Conservation (phyloP, 805 yeast species). For the Cyberlindnera subsufficiens region DNA sequence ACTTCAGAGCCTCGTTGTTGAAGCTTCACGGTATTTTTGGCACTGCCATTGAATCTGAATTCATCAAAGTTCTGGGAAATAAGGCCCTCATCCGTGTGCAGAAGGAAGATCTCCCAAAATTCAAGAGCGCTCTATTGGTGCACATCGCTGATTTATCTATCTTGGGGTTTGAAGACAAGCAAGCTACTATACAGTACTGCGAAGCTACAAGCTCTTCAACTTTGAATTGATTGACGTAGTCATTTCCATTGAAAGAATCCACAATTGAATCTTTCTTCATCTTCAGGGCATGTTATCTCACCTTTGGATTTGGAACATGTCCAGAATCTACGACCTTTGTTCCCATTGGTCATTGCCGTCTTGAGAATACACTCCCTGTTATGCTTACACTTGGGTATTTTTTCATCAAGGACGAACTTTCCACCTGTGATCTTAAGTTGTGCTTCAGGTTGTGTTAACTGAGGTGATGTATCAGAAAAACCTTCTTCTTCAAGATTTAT, state of each 20-base stretch:
- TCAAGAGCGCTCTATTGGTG: constrained; percentile 27
- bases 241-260: constrained; percentile 49
- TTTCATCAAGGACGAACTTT: constrained; percentile 14
- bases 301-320: constrained; percentile 38
- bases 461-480: too few species aligned
- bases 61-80: constrained; percentile 22
- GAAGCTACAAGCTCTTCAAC: neutral
- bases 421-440: constrained; percentile 12
- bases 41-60: constrained; percentile 28
- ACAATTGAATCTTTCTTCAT: constrained; percentile 34
- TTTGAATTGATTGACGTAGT: neutral
- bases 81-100: constrained; percentile 24
- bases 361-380: constrained; percentile 38
- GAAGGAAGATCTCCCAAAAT: constrained; percentile 22
- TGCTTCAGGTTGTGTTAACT: neutral
- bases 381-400: constrained; percentile 43
- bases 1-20: constrained; percentile 28
- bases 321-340: constrained; percentile 51
- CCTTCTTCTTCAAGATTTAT: too few species aligned
- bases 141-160: constrained; percentile 25
- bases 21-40: constrained; percentile 38
- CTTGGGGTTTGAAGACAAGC: constrained; percentile 17
- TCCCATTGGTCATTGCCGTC: constrained; percentile 37
- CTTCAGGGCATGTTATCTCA: constrained; percentile 6
- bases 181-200: neutral